Base-by-base conservation (phyloP, 2,329 filamentous ascomycete genomes). In the Colletotrichum lindemuthianum region DNA sequence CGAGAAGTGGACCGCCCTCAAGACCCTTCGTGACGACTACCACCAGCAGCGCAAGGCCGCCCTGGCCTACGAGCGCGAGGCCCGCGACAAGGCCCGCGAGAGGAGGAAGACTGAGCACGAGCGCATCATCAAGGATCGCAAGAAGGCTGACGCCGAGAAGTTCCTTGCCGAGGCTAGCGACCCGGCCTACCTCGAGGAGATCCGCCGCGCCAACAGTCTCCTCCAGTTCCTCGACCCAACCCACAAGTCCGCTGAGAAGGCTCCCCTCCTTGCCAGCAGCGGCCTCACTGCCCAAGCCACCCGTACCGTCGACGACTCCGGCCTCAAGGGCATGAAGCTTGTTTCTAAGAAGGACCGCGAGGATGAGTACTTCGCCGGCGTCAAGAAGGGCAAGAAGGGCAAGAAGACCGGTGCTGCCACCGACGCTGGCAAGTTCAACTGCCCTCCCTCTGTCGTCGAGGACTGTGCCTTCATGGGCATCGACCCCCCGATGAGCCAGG, bases 111-210 rank as follows among this genome's bases (percentile, higher is more conserved):
- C 90, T 49, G 94, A 99, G 84, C 89, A 92, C 60, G 91, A 92
- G 66, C 88, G 87, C 60, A 87, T 87, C 74, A 82, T 88, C 71
- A 88, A 90, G 73, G 89, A 91, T 76, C 88, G 88, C 80, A 89
- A 90, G 80, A 91, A 90, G 82, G 89, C 91, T 75, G 86, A 88
- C 55, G 92, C 92, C 59, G 86, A 92, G 79, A 86, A 89, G 76
- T 85, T 92, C 78, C 88, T 96, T 44, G 89, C 90, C 72, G 91
- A 95, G 74, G 92, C 92, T 71, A 92, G 89, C 75, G 90, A 92
- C 72, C 93, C 91, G 13, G 96, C 96, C 56, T 99, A 93, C 83
- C 85, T 92, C 50, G 93, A 97, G 72, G 93, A 99, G 82, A 97
- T 99, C 74, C 87, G 93, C 72, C 91, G 91, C 57, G 92, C 93